These are phyloP conservation scores for Arthromyces matolae DNA, from an alignment of 768 basidiomycete species.

Conservation along the genomic window DNA sequence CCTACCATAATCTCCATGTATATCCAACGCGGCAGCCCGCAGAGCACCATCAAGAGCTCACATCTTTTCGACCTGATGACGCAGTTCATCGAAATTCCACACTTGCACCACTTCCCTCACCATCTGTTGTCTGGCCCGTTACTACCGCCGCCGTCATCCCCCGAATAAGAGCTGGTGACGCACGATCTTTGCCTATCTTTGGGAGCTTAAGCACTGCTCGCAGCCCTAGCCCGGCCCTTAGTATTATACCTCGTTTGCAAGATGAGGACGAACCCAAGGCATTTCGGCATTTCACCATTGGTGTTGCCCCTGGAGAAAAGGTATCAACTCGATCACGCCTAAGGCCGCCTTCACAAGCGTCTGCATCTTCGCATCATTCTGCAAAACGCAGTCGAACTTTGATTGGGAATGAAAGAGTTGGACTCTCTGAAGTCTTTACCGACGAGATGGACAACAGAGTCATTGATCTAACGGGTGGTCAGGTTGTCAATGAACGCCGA, in stretches of 20 bases:
- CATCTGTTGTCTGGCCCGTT: neutral
- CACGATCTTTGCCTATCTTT: neutral
- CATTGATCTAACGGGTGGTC: slow-evolving; percentile 30
- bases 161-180: neutral
- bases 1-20: neutral
- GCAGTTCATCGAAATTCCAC: neutral
- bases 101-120: neutral
- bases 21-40: neutral
- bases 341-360: slow-evolving; percentile 22
- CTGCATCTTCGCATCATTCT: neutral
- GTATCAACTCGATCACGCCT: slow-evolving; percentile 27
- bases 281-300: slow-evolving; percentile 41
- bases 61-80: neutral
- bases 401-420: slow-evolving; percentile 3
- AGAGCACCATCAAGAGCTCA: neutral
- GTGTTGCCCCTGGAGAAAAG: slow-evolving; percentile 28
- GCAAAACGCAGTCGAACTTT: slow-evolving; percentile 15
- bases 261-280: slow-evolving; percentile 11
- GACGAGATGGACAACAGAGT: slow-evolving; percentile 14
- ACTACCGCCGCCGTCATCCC: neutral
- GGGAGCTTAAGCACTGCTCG: neutral
- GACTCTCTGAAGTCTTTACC: slow-evolving; percentile 3
- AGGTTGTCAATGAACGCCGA: slow-evolving; percentile 26
- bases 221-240: slow-evolving; percentile 20
- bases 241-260: slow-evolving; percentile 12